Percentiles rank a stretch among this genome's conserved stretches.
phyloP scores from a whole-genome alignment of 305 asterid species.

The Caryopteris hybrid region DNA sequence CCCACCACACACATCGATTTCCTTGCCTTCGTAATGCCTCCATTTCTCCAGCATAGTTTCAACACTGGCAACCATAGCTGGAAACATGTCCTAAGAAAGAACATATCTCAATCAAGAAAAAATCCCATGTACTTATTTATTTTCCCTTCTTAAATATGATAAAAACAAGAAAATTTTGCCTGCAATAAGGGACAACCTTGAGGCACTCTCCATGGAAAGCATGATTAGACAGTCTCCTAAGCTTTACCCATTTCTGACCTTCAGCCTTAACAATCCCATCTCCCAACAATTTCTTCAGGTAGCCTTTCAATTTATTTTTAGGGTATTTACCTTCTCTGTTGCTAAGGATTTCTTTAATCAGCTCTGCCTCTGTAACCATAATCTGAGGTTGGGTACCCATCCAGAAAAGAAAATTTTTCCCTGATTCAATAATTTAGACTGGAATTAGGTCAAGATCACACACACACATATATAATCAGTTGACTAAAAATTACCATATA shows the following conservation, averaged over 20 bases:
- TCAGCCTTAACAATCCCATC: slow-evolving; percentile 40
- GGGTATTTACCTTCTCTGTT: slow-evolving; percentile 36
- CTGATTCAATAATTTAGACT: slow-evolving; percentile 20
- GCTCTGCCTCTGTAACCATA: slow-evolving; percentile 46
- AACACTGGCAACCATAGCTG: slow-evolving; percentile 36
- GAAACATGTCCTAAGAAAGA: slow-evolving; percentile 46
- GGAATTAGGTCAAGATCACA: background rate
- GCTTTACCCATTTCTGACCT: slow-evolving; percentile 52
- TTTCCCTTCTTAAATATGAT: no score
- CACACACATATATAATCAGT: background rate
- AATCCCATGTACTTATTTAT: no score
- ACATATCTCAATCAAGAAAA: background rate
- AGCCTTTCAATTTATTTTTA: slow-evolving; percentile 12
- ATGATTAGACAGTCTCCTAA: slow-evolving; percentile 51
- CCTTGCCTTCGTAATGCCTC: slow-evolving; percentile 19
- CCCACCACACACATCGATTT: slow-evolving; percentile 27
- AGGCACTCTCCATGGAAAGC: slow-evolving; percentile 58
- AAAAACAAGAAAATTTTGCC: no score
- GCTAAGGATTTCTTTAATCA: slow-evolving; percentile 51
- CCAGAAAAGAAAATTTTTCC: slow-evolving; percentile 47
- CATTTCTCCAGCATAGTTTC: slow-evolving; percentile 36
- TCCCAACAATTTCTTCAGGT: slow-evolving; percentile 38
- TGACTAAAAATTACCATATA: slow-evolving; percentile 35
- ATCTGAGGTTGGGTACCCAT: slow-evolving; percentile 40
- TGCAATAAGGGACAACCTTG: slow-evolving; percentile 45